Percentiles rank a stretch among this genome's conserved stretches.
Evolutionary conservation across 2,329 filamentous ascomycete genomes (phyloP).

Genomic region (Cadophora sp.): DNA sequence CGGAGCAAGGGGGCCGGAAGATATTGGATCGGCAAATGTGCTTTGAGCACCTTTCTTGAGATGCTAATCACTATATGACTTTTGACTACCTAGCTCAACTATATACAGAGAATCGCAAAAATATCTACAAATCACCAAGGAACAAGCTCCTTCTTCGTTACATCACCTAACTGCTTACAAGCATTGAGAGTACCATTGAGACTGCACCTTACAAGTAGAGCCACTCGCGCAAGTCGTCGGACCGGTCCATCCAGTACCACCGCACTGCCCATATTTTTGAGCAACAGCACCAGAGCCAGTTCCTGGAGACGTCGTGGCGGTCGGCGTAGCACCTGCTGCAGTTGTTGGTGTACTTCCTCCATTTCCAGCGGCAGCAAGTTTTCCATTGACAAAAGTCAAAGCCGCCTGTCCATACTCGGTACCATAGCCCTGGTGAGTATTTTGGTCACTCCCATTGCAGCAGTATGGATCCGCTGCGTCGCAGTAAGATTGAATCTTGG

Average conservation of each 20-base stretch:
- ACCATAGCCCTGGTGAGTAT: conserved; percentile 64
- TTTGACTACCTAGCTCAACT: conserved; percentile 8
- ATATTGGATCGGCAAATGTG: background rate
- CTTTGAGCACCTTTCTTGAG: background rate
- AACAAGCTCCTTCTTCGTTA: background rate
- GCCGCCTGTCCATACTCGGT: conserved; percentile 61
- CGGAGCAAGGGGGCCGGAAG: background rate
- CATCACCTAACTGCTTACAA: conserved; percentile 14
- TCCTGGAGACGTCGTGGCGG: conserved; percentile 13
- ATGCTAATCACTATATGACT: background rate
- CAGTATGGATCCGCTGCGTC: conserved; percentile 66
- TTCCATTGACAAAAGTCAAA: conserved; percentile 62
- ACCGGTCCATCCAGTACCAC: conserved; percentile 29
- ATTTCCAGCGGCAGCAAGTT: conserved; percentile 44
- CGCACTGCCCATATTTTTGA: conserved; percentile 24
- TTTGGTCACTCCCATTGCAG: conserved; percentile 62
- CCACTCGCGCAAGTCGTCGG: conserved; percentile 24
- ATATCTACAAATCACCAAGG: background rate
- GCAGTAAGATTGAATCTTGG: conserved; percentile 66
- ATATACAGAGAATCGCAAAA: conserved; percentile 7
- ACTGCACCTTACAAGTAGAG: conserved; percentile 27
- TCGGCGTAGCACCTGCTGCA: conserved; percentile 4
- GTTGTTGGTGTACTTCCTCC: conserved; percentile 19
- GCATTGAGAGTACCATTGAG: conserved; percentile 33
- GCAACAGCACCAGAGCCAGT: conserved; percentile 2